Base-by-base conservation (phyloP, 331 rosid genomes). In the Acacia concinna region DNA sequence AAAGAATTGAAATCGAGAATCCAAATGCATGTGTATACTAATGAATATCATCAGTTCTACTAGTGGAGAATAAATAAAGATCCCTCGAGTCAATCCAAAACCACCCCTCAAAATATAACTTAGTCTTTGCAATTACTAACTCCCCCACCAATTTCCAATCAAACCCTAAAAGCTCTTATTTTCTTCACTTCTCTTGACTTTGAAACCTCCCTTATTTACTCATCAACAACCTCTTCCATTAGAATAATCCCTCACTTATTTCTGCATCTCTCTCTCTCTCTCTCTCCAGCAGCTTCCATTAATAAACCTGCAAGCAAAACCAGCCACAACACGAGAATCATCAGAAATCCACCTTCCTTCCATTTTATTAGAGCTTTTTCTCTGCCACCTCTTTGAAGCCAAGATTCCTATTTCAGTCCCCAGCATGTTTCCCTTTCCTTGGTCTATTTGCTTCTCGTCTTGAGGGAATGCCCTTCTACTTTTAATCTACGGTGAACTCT, bases 81-180 rank as follows among this genome's bases (percentile, higher is more conserved):
- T 83, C 97, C 98, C 97, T 93, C 97, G 98, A 91, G 95, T 95
- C 96, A 95, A 95, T 90, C 96, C 97, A 95, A 62, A 62, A 62
- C 66, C 12, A 23, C 2, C 31, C 28, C 68, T 83, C 86, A 85
- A 86, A 46, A 17, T 49, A 87, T 85, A 84, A 89, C 77, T 81
- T 30, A 86, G 30, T 66, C 62, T 34, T 75, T 77, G 94, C 92
- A 88, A 89, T 91, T 90, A 93, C 90, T 86, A 74, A 60, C 72
- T 80, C 91, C 87, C 88, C 91, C 91, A 86, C 96, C 89, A 78
- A 79, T 82, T 95, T 85, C 89, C 95, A 90, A 87, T 91, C 90
- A 81, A 88, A 85, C 80, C 83, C 84, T 49, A 30, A 47, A 18
- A 31, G 51, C 78, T 69, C n/a, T 47, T 27, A 31, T 5, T 59